phyloP scores from a whole-genome alignment of 2,329 filamentous ascomycete species.

The Pseudophaeomoniella oleicola region DNA sequence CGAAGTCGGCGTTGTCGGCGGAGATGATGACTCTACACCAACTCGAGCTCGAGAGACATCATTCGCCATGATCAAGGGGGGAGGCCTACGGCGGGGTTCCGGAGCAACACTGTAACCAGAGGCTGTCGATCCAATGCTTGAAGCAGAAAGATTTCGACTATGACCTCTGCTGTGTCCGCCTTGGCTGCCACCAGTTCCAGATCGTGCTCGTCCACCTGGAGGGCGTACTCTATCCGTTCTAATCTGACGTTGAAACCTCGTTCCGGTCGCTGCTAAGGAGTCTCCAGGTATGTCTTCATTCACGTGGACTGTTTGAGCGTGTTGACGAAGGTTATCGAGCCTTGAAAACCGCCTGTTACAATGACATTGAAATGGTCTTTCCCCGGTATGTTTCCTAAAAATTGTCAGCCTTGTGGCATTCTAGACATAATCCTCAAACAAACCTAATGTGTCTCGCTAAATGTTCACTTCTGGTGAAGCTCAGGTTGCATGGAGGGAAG shows the following conservation, averaged over 20 bases:
- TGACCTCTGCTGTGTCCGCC: constrained; percentile 62
- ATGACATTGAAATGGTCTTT: constrained; percentile 92
- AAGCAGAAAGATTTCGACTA: constrained; percentile 71
- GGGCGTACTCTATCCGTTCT: constrained; percentile 72
- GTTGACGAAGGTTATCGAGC: constrained; percentile 86
- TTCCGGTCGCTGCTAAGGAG: constrained; percentile 83
- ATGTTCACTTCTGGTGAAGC: constrained; percentile 93
- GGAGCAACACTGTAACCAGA: constrained; percentile 51
- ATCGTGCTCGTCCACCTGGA: constrained; percentile 55
- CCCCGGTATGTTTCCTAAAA: constrained; percentile 82
- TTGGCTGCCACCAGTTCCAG: constrained; percentile 62
- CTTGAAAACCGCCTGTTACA: constrained; percentile 86
- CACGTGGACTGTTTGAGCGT: constrained; percentile 93
- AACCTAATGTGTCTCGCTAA: constrained; percentile 86
- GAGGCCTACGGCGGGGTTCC: constrained; percentile 56
- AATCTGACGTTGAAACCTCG: constrained; percentile 82
- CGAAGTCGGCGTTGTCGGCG: constrained; percentile 48
- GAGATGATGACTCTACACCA: constrained; percentile 49
- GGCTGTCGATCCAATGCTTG: constrained; percentile 65
- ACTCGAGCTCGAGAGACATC: constrained; percentile 49
- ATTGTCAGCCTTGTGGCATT: constrained; percentile 10
- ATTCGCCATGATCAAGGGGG: constrained; percentile 68
- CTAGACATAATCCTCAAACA: constrained; percentile 11
- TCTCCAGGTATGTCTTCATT: constrained; percentile 94
- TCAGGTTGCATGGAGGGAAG: constrained; percentile 83